Conservation (phyloP, 768 basidiomycete species). For the Boletus coccyginus region DNA sequence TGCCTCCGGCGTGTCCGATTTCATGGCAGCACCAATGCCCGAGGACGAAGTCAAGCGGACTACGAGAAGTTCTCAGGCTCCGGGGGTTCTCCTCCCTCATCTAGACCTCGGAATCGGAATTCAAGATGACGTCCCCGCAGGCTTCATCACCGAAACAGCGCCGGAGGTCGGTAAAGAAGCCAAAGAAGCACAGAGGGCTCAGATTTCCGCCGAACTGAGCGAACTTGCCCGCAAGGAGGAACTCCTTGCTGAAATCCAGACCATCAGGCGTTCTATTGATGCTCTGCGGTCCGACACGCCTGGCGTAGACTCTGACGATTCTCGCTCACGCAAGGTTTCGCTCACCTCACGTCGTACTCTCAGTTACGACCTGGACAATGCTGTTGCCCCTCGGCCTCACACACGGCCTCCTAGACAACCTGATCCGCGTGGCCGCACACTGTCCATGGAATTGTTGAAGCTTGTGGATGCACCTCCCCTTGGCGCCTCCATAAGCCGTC, state of each 20-base stretch:
- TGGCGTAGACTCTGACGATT: constrained; percentile 43
- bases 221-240: constrained; percentile 68
- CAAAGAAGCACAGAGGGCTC: constrained; percentile 33
- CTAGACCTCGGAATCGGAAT: constrained; percentile 76
- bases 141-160: constrained; percentile 56
- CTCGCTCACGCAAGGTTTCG: constrained; percentile 62
- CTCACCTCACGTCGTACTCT: constrained; percentile 65
- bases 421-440: constrained; percentile 66
- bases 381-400: constrained; percentile 52
- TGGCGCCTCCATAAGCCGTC: constrained; percentile 59
- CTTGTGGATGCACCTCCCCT: constrained; percentile 42
- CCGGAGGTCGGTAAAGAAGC: constrained; percentile 27
- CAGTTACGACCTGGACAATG: constrained; percentile 59
- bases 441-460: constrained; percentile 67
- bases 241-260: constrained; percentile 73
- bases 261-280: constrained; percentile 77
- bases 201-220: constrained; percentile 41
- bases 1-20: constrained; percentile 70
- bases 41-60: constrained; percentile 61
- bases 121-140: constrained; percentile 69
- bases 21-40: constrained; percentile 58
- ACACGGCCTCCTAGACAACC: constrained; percentile 66
- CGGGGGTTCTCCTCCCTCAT: constrained; percentile 56
- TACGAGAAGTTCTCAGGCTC: constrained; percentile 47
- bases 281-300: constrained; percentile 70